These are phyloP conservation scores for Ceratobasidium theobromae DNA, from an alignment of 1,284 basidiomycete genomes.

Conservation along the genomic window DNA sequence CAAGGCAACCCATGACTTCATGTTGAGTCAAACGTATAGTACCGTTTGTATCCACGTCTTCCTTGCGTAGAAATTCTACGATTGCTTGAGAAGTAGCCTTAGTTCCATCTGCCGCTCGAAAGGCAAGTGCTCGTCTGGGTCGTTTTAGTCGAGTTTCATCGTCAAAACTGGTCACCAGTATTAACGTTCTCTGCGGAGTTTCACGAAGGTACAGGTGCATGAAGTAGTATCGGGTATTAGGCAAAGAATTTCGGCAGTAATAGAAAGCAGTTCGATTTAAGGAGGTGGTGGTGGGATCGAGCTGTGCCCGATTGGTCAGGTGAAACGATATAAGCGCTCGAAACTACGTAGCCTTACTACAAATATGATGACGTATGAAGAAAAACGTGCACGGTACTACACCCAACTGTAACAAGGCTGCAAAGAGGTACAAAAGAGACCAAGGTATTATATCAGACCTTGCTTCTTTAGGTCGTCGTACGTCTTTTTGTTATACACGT, in stretches of 20 bases:
- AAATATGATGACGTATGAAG: neutral
- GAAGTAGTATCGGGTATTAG: neutral
- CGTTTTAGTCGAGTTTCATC: conserved; percentile 58
- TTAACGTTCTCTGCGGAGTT: conserved; percentile 60
- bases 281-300: conserved; percentile 13
- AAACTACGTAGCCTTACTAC: neutral
- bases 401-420: neutral
- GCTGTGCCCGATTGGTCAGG: neutral
- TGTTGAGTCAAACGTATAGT: conserved; percentile 64
- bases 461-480: conserved; percentile 92
- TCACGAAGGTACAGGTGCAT: conserved; percentile 73
- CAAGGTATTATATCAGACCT: conserved; percentile 66
- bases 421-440: neutral
- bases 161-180: conserved; percentile 67
- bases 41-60: conserved; percentile 66
- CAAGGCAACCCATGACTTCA: conserved; percentile 78
- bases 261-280: neutral
- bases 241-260: neutral
- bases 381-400: neutral
- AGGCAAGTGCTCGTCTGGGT: conserved; percentile 64
- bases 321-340: conserved; percentile 4
- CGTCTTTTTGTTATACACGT: conserved; percentile 90
- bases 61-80: conserved; percentile 77
- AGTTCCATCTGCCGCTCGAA: conserved; percentile 59
- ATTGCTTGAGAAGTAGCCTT: conserved; percentile 60